Evolutionary conservation across 352 stramenopile species (phyloP).

Genomic region (Globisporangium lucens): DNA sequence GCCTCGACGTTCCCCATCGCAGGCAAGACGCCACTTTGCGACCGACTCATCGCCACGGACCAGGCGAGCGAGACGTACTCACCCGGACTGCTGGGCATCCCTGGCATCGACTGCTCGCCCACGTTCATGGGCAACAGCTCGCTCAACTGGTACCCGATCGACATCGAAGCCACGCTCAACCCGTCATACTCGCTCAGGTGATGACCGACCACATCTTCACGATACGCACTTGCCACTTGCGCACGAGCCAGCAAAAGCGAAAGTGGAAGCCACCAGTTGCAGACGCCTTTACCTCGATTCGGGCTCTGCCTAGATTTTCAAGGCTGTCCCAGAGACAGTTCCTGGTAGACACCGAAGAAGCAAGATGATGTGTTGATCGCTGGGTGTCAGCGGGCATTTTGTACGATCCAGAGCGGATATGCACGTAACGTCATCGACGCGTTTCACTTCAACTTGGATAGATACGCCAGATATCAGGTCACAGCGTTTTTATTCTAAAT

Average conservation of each 20-base stretch:
- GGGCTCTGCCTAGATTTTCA: not conserved
- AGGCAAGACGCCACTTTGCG: constrained; percentile 10
- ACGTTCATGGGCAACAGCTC: constrained; percentile 8
- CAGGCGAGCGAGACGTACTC: not conserved
- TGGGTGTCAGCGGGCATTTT: not conserved
- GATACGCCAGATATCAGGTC: not conserved
- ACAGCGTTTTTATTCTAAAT: too few species aligned
- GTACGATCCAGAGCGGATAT: not conserved
- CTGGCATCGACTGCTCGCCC: constrained; percentile 4
- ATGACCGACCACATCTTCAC: not conserved
- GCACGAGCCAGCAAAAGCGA: not conserved
- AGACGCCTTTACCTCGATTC: not conserved
- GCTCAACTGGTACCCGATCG: constrained; percentile 15
- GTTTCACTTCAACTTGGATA: constrained; percentile 5
- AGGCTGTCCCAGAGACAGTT: not conserved
- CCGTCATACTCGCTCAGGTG: constrained; percentile 8
- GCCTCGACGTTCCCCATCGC: constrained; percentile 7
- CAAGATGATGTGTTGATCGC: not conserved
- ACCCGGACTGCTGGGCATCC: not conserved
- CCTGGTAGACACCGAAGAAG: not conserved
- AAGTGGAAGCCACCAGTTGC: not conserved
- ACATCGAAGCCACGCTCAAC: constrained; percentile 5
- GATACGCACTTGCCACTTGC: not conserved
- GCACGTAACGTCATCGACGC: not conserved
- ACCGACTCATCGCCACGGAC: constrained; percentile 2